These are phyloP conservation scores for Geranium incanum DNA, from an alignment of 441 rosid genomes.

Conservation along the genomic window DNA sequence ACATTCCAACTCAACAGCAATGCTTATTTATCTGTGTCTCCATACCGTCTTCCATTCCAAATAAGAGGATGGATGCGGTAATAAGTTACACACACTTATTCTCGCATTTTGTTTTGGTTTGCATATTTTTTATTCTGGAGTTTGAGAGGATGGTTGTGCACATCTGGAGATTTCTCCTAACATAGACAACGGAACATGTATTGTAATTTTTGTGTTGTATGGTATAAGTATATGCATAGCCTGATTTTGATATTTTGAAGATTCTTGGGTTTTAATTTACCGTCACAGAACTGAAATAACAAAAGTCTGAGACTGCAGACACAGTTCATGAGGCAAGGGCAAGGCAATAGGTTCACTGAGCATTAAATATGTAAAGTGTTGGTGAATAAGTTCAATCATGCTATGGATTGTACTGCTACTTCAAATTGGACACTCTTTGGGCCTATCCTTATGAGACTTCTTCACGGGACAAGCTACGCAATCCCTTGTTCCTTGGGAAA, in stretches of 20 bases:
- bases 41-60: not conserved
- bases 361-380: slow-evolving; percentile 19
- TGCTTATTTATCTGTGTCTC: not conserved
- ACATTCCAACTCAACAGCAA: not conserved
- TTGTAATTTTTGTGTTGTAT: not conserved
- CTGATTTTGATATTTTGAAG: not conserved
- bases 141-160: too few relatives aligned
- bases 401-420: slow-evolving; percentile 27
- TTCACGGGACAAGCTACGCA: slow-evolving; percentile 35
- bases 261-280: not conserved
- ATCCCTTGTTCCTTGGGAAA: slow-evolving; percentile 28
- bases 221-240: not conserved
- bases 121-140: not conserved
- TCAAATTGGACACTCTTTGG: slow-evolving; percentile 22
- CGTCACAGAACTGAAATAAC: not conserved
- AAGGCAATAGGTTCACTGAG: not conserved
- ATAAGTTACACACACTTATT: not conserved
- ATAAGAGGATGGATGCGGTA: not conserved
- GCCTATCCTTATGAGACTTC: slow-evolving; percentile 23
- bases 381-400: not conserved
- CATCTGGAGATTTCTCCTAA: too few relatives aligned
- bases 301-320: not conserved
- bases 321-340: too few relatives aligned
- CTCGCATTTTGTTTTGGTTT: not conserved
- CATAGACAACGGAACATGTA: not conserved